Percentiles rank a stretch among this genome's conserved stretches.
Evolutionary conservation across 176 grass and related monocot genomes (phyloP).

Genomic region (Neostapfia colusana): DNA sequence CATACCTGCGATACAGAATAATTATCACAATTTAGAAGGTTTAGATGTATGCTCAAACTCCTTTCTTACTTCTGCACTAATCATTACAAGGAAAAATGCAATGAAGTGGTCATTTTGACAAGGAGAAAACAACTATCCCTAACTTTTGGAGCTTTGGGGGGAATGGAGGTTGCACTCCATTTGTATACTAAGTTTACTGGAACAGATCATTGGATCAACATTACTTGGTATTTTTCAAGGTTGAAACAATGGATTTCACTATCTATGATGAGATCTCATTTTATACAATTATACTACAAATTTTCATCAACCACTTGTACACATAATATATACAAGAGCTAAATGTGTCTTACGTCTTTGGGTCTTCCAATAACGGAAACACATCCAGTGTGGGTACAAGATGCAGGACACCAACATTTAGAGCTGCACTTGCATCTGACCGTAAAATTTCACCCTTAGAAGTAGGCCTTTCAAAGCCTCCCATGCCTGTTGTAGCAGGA

Average conservation of each 20-base stretch:
- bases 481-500: slow-evolving; percentile 95
- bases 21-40: slow-evolving; percentile 26
- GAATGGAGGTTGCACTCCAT: slow-evolving; percentile 11
- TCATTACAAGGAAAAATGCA: slow-evolving; percentile 16
- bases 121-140: background rate
- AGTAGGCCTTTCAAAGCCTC: slow-evolving; percentile 93
- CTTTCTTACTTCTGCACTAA: slow-evolving; percentile 1
- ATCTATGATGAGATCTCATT: background rate
- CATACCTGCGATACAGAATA: slow-evolving; percentile 72
- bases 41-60: slow-evolving; percentile 13
- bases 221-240: slow-evolving; percentile 20
- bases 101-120: background rate
- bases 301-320: background rate
- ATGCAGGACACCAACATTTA: slow-evolving; percentile 97
- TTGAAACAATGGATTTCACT: slow-evolving; percentile 12
- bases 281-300: slow-evolving; percentile 10
- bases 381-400: slow-evolving; percentile 91
- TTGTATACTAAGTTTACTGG: slow-evolving; percentile 29
- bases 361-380: slow-evolving; percentile 83
- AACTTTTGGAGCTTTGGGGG: slow-evolving; percentile 11
- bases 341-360: slow-evolving; percentile 73
- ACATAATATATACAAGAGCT: slow-evolving; percentile 32
- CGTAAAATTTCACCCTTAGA: slow-evolving; percentile 81
- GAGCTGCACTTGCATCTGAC: slow-evolving; percentile 87
- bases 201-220: background rate